Evolutionary conservation across 164 flowering plant genomes (phyloP).

Genomic region (Vitis amurensis): DNA sequence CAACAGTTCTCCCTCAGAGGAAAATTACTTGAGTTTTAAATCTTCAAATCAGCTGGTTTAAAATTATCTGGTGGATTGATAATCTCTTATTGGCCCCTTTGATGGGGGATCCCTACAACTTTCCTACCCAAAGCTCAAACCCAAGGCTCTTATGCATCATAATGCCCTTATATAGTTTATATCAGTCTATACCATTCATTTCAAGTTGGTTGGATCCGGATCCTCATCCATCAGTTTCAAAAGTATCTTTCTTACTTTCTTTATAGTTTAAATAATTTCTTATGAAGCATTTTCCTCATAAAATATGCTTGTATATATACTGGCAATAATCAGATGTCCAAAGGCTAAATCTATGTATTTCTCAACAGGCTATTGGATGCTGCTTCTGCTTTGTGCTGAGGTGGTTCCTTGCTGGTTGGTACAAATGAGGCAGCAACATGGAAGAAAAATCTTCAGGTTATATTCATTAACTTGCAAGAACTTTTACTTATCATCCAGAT

Average conservation of each 20-base stretch:
- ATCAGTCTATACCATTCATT: too few species aligned
- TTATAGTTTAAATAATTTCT: neutral
- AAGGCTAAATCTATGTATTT: neutral
- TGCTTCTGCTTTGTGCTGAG: conserved; percentile 73
- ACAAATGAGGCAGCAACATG: conserved; percentile 50
- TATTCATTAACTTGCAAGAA: neutral
- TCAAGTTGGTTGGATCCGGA: too few species aligned
- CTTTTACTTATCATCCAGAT: neutral
- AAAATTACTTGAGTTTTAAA: too few species aligned
- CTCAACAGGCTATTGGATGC: conserved; percentile 69
- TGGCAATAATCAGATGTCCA: neutral
- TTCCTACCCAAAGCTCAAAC: too few species aligned
- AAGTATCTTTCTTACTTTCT: neutral
- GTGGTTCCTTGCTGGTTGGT: conserved; percentile 92
- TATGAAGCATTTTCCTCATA: too few species aligned
- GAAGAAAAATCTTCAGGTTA: neutral
- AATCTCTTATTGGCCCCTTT: too few species aligned
- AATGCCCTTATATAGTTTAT: too few species aligned
- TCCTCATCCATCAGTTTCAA: neutral
- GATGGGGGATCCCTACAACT: too few species aligned
- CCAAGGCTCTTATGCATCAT: too few species aligned
- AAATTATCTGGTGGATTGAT: too few species aligned
- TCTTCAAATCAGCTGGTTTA: too few species aligned
- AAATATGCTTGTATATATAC: neutral
- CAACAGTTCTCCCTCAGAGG: too few species aligned